Evolutionary conservation across 805 yeast species (phyloP).

Genomic region (Metschnikowia similis): DNA sequence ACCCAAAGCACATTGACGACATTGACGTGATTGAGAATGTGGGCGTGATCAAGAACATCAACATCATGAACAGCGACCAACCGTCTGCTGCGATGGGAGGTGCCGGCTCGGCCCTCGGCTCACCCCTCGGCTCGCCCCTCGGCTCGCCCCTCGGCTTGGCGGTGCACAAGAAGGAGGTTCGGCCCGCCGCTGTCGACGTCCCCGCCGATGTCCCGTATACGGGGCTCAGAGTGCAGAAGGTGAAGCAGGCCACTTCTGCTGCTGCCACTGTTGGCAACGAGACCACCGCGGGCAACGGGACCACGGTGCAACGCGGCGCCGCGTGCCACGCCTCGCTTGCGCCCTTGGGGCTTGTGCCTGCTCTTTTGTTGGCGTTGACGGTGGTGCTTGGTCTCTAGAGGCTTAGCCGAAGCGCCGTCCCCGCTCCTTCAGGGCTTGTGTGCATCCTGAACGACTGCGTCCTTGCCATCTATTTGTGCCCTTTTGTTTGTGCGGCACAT

Average conservation of each 20-base stretch:
- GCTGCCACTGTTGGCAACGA: not conserved
- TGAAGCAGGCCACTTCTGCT: not conserved
- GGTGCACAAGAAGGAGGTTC: no score
- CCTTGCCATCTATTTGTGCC: not conserved
- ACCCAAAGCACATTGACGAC: not conserved
- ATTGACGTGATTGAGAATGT: slow-evolving; percentile 1
- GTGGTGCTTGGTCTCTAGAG: not conserved
- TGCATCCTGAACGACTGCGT: not conserved
- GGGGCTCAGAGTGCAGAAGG: not conserved
- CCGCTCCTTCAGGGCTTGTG: not conserved
- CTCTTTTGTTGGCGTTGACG: not conserved
- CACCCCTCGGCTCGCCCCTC: no score
- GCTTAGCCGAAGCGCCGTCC: not conserved
- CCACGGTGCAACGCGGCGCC: not conserved
- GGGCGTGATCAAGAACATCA: not conserved
- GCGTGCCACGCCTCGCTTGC: not conserved
- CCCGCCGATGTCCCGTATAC: not conserved
- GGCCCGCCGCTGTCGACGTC: no score
- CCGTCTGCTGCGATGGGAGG: not conserved
- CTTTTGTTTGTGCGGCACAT: not conserved
- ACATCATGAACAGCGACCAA: not conserved
- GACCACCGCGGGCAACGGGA: not conserved
- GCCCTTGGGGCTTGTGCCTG: not conserved
- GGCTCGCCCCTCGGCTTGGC: no score
- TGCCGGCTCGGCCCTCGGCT: no score